Evolutionary conservation across 352 stramenopile species (phyloP), one percentile per base, ranked within the genome.

Genomic region (Phytophthora cactorum): DNA sequence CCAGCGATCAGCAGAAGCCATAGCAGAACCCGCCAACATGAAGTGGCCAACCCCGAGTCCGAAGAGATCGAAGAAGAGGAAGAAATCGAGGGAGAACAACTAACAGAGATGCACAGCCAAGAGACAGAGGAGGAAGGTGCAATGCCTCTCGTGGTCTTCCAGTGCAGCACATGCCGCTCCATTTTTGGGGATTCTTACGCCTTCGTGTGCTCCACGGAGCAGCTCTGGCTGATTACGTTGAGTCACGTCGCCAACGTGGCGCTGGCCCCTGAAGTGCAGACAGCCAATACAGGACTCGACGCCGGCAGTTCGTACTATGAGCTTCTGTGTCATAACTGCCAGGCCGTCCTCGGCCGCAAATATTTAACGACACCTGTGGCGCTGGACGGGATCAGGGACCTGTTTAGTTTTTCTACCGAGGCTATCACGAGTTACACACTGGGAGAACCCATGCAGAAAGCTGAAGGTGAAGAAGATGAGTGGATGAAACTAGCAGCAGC

Each of bases 181-280:
- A 93, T 96, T 54, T 89, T 96, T 27, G 86, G 86, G 17, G 88
- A 96, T 68, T 94, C 86, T 46, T 93, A 93, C 58, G 77, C 84
- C 36, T 92, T 94, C 32, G 78, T 94, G 59, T 81, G 78, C 52
- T 91, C 85, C n/a, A 96, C 84, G 12, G 76, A 84, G 7, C 73
- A 90, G 41, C 71, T 92, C 51, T 73, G 88, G 67, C 82, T 93
- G 3, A 72, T 96, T 32, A 94, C 88, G 34, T 71, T 96, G 55
- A 88, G 77, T 64, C 83, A 80, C 36, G 86, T 88, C 36, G 86
- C 83, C 31, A 93, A 94, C 57, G 77, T 93, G 61, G 68, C 78
- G 1, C 14, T 77, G 25, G 59, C 72, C 0, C 61, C 70, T 1
- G 77, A 88, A 59, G 59, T 87, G 8, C 73, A 83, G 47, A 92